Evolutionary conservation across 116 monocot species (phyloP).

Genomic region (Papilionanthe hybrid): DNA sequence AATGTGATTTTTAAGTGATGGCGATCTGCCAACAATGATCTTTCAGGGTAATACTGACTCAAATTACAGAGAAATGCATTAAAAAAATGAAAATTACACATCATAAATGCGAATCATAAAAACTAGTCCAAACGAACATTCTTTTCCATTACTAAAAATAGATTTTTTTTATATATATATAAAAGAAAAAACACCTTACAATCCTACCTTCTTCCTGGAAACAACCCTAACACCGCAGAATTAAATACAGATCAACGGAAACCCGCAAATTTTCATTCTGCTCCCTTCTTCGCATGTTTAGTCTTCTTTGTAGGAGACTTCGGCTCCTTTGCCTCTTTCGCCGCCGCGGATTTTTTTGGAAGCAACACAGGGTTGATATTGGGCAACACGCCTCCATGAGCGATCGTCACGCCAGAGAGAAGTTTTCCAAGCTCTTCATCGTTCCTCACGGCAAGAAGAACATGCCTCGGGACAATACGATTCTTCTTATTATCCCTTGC

Average conservation of each 20-base stretch:
- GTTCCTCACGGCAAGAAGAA: constrained; percentile 16
- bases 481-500: constrained; percentile 19
- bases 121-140: too few relatives aligned
- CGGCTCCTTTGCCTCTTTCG: background rate
- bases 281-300: constrained; percentile 12
- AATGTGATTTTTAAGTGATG: too few relatives aligned
- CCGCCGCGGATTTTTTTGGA: constrained; percentile 1
- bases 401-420: constrained; percentile 5
- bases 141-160: too few relatives aligned
- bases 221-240: background rate
- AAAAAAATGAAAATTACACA: too few relatives aligned
- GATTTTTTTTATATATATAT: too few relatives aligned
- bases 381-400: constrained; percentile 6
- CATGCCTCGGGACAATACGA: constrained; percentile 15
- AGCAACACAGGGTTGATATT: constrained; percentile 14
- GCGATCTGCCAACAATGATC: too few relatives aligned
- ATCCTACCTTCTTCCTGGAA: background rate
- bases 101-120: too few relatives aligned
- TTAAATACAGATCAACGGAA: background rate
- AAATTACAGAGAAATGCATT: too few relatives aligned
- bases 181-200: background rate
- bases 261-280: background rate
- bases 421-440: constrained; percentile 13
- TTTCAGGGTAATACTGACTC: too few relatives aligned
- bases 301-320: background rate